Evolutionary conservation across 768 basidiomycete species (phyloP).

Genomic region (Mycena olivaceomarginata): DNA sequence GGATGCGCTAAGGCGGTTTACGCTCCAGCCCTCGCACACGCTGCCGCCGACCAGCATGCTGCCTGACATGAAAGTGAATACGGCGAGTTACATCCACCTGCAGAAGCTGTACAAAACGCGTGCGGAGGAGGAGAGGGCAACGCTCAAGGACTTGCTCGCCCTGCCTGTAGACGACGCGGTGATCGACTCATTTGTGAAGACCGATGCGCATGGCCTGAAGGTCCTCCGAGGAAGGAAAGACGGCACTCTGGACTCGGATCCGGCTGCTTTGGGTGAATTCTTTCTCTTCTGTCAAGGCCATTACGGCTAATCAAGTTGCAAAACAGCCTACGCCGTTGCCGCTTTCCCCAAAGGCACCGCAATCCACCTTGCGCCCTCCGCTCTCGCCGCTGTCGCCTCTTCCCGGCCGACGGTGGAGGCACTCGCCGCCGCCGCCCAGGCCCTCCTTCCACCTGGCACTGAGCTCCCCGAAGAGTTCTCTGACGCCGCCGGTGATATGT

Average conservation of each 20-base stretch:
- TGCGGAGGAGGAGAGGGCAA: constrained; percentile 80
- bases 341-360: constrained; percentile 72
- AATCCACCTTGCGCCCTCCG: constrained; percentile 86
- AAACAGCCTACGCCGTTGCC: constrained; percentile 63
- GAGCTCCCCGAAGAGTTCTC: constrained; percentile 74
- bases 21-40: constrained; percentile 71
- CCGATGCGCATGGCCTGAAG: constrained; percentile 84
- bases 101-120: constrained; percentile 90
- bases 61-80: constrained; percentile 98
- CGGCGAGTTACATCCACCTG: constrained; percentile 86
- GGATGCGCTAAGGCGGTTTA: constrained; percentile 81
- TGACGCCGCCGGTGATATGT: constrained; percentile 88
- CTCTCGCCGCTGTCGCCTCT: constrained; percentile 62
- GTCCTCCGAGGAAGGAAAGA: constrained; percentile 79
- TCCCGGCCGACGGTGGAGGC: constrained; percentile 68
- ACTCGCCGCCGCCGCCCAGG: constrained; percentile 70
- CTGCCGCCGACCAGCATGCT: constrained; percentile 92
- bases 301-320: constrained; percentile 18
- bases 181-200: constrained; percentile 87
- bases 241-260: constrained; percentile 73
- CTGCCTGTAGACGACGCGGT: constrained; percentile 69
- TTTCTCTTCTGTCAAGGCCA: constrained; percentile 2
- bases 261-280: constrained; percentile 67
- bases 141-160: constrained; percentile 70
- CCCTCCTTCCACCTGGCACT: constrained; percentile 68